phyloP scores from a whole-genome alignment of 441 rosid genomes.

The Erodium chrysanthum region DNA sequence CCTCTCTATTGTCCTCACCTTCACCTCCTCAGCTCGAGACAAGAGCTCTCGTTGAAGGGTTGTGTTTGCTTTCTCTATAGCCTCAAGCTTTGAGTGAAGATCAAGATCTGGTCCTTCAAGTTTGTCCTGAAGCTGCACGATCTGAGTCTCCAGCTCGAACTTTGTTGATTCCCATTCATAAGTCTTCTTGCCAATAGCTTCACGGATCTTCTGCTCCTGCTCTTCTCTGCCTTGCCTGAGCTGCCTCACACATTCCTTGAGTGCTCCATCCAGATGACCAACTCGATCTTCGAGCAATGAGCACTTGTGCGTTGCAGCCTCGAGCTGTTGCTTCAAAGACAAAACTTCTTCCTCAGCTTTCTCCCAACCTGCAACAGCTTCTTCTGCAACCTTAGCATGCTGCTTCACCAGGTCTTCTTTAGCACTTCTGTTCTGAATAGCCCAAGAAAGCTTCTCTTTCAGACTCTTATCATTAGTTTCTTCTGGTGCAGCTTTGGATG shows the following conservation, averaged over 20 bases:
- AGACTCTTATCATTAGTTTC: constrained; percentile 42
- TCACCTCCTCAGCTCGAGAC: no score
- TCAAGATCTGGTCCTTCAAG: no score
- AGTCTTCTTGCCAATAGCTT: constrained; percentile 20
- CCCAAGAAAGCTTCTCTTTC: constrained; percentile 58
- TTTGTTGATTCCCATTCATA: constrained; percentile 52
- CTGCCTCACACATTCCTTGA: constrained; percentile 38
- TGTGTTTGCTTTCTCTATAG: no score
- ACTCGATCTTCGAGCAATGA: constrained; percentile 36
- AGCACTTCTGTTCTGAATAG: constrained; percentile 51
- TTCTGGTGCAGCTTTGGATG: constrained; percentile 39
- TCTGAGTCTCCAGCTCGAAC: constrained; percentile 26
- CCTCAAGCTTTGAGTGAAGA: no score
- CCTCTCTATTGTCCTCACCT: constrained; percentile 39
- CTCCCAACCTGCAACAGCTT: constrained; percentile 74
- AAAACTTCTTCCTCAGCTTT: constrained; percentile 55
- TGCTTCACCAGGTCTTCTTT: constrained; percentile 75
- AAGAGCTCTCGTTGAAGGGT: no score
- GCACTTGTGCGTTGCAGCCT: constrained; percentile 39
- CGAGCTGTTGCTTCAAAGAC: constrained; percentile 55
- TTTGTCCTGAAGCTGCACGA: no score
- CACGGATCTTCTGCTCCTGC: constrained; percentile 57
- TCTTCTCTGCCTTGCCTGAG: constrained; percentile 71
- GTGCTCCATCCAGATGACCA: constrained; percentile 37
- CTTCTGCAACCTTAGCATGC: constrained; percentile 89